Base-by-base conservation (phyloP, 352 stramenopile genomes). In the Phytophthora fragariae region DNA sequence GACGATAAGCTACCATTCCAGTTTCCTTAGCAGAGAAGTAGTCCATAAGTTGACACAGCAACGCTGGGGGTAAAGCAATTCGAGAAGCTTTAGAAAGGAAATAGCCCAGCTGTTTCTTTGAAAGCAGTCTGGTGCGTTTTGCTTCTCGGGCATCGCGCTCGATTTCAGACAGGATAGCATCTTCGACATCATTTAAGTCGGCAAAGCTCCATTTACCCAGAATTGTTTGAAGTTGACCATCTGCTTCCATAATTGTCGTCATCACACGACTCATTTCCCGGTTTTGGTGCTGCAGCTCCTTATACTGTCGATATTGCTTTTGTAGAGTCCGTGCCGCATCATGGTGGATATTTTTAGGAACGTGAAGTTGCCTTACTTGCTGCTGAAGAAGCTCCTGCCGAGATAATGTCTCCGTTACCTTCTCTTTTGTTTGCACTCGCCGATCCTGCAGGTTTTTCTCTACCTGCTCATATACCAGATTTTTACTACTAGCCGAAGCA, bases 401-500 rank as follows among this genome's bases (percentile, higher is more conserved):
- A 17, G 68, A 56, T 7, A 76, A 33, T 27, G 17, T 31, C 46
- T 56, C 57, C 24, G 4, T 0, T 56, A 27, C 24, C 24, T 52
- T 24, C 6, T 65, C 52, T 14, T 70, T 57, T 31, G 19, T 17
- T 17, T 85, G 62, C 15, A 68, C 33, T 39, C 54, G 50, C n/a
- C 76, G 68, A 49, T 83, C 66, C 41, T 76, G 72, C 11, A 81
- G 62, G 39, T 85, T 83, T 52, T 84, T 86, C 52, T 89, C 83
- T 19, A 93, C 50, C 50, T 91, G 74, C 53, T 96, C 88, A 33
- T 94, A 92, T 5, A 96, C 86, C 9, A 92, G 52, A 57, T 85
- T 94, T 47, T 91, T 88, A 50, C 76, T 88, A 55, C 86, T 94
- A 4, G 77, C 62, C 1, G 81, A 83, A 2, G 83, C 86, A 35